Evolutionary conservation across 2,329 filamentous ascomycete genomes (phyloP).

Genomic region (Aspergillus sp.): DNA sequence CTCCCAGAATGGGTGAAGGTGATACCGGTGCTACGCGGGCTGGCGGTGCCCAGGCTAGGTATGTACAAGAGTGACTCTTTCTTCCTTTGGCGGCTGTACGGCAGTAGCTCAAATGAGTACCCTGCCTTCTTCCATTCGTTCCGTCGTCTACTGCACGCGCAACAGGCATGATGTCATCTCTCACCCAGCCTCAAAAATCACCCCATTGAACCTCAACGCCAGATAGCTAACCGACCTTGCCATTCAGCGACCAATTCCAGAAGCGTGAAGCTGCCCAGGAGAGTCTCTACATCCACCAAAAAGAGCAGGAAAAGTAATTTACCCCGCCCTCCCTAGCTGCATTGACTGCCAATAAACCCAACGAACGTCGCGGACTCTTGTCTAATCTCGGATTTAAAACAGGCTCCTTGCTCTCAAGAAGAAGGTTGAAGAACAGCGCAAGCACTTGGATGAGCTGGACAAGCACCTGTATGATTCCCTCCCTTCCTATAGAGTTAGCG

Average conservation of each 20-base stretch:
- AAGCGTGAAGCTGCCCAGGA: constrained; percentile 86
- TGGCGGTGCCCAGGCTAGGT: constrained; percentile 39
- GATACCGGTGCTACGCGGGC: constrained; percentile 59
- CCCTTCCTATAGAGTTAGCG: not conserved
- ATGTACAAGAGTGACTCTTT: constrained; percentile 20
- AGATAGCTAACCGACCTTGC: constrained; percentile 8
- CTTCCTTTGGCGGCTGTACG: not conserved
- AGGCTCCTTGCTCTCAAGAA: constrained; percentile 67
- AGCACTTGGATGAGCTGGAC: constrained; percentile 80
- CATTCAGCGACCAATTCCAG: constrained; percentile 79
- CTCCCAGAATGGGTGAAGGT: constrained; percentile 65
- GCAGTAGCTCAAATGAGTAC: not conserved
- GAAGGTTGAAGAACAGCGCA: constrained; percentile 72
- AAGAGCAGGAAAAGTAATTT: constrained; percentile 79
- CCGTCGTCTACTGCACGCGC: not conserved
- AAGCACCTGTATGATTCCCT: constrained; percentile 72
- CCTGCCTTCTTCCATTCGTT: not conserved
- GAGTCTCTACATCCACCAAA: constrained; percentile 78
- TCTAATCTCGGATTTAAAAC: constrained; percentile 23
- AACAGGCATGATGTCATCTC: constrained; percentile 19
- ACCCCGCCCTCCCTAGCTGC: not conserved
- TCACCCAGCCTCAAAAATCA: not conserved
- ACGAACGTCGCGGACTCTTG: not conserved
- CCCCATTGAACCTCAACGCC: not conserved
- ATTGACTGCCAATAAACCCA: not conserved